Base-by-base conservation (phyloP, 768 basidiomycete genomes). In the Trametes meyenii region DNA sequence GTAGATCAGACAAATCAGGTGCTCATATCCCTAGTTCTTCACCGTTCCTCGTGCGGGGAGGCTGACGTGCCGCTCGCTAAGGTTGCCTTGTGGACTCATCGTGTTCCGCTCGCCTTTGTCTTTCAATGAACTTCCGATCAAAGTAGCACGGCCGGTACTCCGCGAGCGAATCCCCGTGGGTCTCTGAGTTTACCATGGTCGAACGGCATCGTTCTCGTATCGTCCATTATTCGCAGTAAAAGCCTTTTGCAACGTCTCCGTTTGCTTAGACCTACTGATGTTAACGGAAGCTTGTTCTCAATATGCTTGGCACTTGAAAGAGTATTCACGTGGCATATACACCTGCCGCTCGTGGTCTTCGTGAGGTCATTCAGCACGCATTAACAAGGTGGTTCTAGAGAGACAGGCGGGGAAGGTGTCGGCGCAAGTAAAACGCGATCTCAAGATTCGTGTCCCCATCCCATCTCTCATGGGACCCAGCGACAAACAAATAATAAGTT, bases 1-100 rank as follows among this genome's bases (percentile, higher is more conserved):
- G 77, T 88, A 80, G 71, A 53, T 33, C 23, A 43, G 29, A 57
- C 48, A 62, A 52, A 55, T 45, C 23, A 17, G n/a, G 42, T 46
- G 39, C 21, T 24, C 10, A 7, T 29, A 21, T 6, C 2, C 11
- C 49, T 35, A 36, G 33, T 19, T 11, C 50, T 5, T 33, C 24
- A 7, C 57, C 35, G 23, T 43, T 29, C 46, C 36, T 23, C 44
- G 16, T 42, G 8, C 24, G 49, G 55, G 43, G 42, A 45, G 60
- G 40, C 49, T 51, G 13, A 43, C 48, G 33, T 39, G 42, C 42
- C 24, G 39, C 48, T 17, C 23, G 14, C 26, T 44, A 11, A 39
- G 44, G 61, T 58, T 58, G 61, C 61, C 55, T 58, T 54, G 55
- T 58, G 61, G 48, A 40, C 51, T 39, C 50, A 38, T 58, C 56